Conservation (phyloP, 2,329 filamentous ascomycete genomes). For the Juglanconis sp. region DNA sequence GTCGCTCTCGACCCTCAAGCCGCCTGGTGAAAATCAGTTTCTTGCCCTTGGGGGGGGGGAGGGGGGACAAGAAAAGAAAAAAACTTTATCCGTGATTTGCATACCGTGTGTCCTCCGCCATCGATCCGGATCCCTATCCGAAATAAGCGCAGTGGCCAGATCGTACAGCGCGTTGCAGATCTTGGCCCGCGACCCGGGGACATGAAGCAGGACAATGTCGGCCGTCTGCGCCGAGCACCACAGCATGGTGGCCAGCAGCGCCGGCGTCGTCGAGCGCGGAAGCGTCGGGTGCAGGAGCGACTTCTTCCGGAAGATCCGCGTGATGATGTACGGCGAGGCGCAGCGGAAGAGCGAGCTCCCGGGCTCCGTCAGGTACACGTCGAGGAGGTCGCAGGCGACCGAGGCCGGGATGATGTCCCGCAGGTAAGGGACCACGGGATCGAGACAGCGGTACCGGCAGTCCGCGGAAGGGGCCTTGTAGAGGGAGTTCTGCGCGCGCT, state of each 20-base stretch:
- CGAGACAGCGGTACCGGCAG: constrained; percentile 39
- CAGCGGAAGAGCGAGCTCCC: constrained; percentile 40
- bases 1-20: constrained; percentile 32
- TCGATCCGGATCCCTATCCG: constrained; percentile 34
- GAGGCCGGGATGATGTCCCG: constrained; percentile 35
- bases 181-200: constrained; percentile 37
- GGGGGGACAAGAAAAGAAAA: background rate
- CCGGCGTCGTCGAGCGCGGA: constrained; percentile 40
- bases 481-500: constrained; percentile 20
- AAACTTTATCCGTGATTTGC: background rate
- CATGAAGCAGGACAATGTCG: constrained; percentile 39
- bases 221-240: constrained; percentile 47
- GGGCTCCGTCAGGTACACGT: constrained; percentile 44
- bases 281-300: constrained; percentile 38
- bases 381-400: constrained; percentile 44
- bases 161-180: constrained; percentile 37
- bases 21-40: constrained; percentile 23
- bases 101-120: constrained; percentile 35
- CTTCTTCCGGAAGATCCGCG: constrained; percentile 41
- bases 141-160: constrained; percentile 32
- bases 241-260: constrained; percentile 44
- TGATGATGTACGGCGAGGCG: constrained; percentile 46
- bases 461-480: constrained; percentile 26
- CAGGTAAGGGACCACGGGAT: constrained; percentile 37
- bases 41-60: background rate